These are phyloP conservation scores for Xylariaceae sp. DNA, from an alignment of 2,329 filamentous ascomycete species.

Conservation along the genomic window DNA sequence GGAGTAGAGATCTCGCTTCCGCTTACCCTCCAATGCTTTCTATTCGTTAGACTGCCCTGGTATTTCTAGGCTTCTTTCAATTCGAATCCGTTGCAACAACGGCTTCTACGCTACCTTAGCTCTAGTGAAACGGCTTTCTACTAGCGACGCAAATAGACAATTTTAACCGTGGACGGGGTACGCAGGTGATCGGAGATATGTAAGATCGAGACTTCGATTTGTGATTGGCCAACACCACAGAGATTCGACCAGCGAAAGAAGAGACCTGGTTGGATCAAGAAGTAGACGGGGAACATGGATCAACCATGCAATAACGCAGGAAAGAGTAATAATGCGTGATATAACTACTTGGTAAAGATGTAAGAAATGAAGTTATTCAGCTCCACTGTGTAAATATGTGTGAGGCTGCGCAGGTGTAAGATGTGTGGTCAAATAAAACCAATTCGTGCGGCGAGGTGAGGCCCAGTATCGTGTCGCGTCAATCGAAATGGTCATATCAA, in stretches of 20 bases:
- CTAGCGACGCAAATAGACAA: neutral
- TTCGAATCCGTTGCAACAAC: neutral
- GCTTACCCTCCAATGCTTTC: no score
- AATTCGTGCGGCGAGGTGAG: no score
- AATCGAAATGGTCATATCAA: no score
- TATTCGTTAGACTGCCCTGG: no score
- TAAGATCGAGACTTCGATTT: conserved; percentile 18
- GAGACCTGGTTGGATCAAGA: conserved; percentile 4
- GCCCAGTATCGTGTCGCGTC: no score
- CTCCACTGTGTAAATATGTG: conserved; percentile 4
- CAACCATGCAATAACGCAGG: conserved; percentile 13
- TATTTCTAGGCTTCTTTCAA: neutral
- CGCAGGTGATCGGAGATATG: conserved; percentile 13
- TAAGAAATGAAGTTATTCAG: conserved; percentile 10
- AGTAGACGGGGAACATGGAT: conserved; percentile 8
- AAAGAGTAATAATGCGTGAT: no score
- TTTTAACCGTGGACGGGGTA: neutral
- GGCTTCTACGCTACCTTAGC: no score
- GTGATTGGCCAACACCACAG: conserved; percentile 20
- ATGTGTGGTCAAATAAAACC: no score
- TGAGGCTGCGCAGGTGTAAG: no score
- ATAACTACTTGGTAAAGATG: no score
- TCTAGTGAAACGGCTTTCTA: neutral
- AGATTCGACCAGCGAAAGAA: conserved; percentile 12
- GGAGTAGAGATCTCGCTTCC: no score